Evolutionary conservation across 2,329 filamentous ascomycete species (phyloP).

Genomic region (Peltaster fructicola): DNA sequence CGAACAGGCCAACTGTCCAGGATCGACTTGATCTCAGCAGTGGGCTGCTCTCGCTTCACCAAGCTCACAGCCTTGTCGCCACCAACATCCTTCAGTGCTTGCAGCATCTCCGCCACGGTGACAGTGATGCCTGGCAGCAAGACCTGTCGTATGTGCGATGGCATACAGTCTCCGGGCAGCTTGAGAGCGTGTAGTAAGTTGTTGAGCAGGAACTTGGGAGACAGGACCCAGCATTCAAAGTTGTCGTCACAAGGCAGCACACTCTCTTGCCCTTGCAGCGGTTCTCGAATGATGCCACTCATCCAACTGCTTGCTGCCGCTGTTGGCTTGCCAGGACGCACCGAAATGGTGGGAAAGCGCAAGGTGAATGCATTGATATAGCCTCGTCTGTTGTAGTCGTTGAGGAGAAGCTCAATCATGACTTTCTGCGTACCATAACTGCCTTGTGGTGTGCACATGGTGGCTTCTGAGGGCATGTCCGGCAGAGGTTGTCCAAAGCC

Average conservation of each 20-base stretch:
- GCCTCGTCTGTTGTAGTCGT: slow-evolving; percentile 34
- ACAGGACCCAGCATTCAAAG: slow-evolving; percentile 40
- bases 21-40: slow-evolving; percentile 33
- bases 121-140: slow-evolving; percentile 38
- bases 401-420: slow-evolving; percentile 32
- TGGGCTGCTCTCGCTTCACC: slow-evolving; percentile 34
- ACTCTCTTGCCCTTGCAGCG: slow-evolving; percentile 30
- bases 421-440: slow-evolving; percentile 36
- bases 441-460: slow-evolving; percentile 29
- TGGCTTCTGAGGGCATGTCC: slow-evolving; percentile 25
- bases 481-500: slow-evolving; percentile 32
- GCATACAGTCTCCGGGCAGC: slow-evolving; percentile 33
- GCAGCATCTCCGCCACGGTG: slow-evolving; percentile 38
- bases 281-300: slow-evolving; percentile 36
- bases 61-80: slow-evolving; percentile 34
- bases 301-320: slow-evolving; percentile 35
- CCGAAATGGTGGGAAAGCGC: slow-evolving; percentile 34
- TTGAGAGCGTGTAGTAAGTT: slow-evolving; percentile 37
- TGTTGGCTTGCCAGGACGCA: slow-evolving; percentile 33
- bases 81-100: slow-evolving; percentile 36
- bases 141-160: slow-evolving; percentile 31
- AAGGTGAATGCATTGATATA: slow-evolving; percentile 27
- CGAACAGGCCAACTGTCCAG: slow-evolving; percentile 38
- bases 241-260: slow-evolving; percentile 34
- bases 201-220: slow-evolving; percentile 34